These are phyloP conservation scores for Jatropha curcas DNA, from an alignment of 345 rosid species.

Conservation along the genomic window DNA sequence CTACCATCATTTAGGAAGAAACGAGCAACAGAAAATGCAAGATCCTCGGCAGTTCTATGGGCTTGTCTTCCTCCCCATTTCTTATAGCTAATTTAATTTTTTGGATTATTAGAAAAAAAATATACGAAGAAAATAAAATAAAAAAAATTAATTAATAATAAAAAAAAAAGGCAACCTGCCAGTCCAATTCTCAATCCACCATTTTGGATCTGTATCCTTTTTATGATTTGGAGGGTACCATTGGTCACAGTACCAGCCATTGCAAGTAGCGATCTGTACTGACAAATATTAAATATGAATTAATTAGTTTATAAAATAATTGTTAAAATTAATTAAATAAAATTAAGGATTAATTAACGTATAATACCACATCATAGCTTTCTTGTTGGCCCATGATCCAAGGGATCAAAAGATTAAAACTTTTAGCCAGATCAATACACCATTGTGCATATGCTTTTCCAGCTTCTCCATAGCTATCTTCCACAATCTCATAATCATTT, in stretches of 20 bases:
- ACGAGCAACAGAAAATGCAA: slow-evolving; percentile 24
- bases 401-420: slow-evolving; percentile 44
- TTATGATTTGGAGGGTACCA: not conserved
- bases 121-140: no score
- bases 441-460: slow-evolving; percentile 20
- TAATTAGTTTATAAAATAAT: not conserved
- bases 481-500: slow-evolving; percentile 28
- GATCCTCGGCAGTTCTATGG: slow-evolving; percentile 17
- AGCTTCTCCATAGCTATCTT: slow-evolving; percentile 6
- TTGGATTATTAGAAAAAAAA: no score
- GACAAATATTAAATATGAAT: not conserved
- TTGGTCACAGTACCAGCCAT: slow-evolving; percentile 24
- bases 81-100: slow-evolving; percentile 2
- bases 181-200: slow-evolving; percentile 29
- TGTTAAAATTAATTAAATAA: not conserved
- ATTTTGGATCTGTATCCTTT: no score
- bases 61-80: slow-evolving; percentile 11
- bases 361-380: slow-evolving; percentile 41
- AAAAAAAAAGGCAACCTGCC: slow-evolving; percentile 11
- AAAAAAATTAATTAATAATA: no score
- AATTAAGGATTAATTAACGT: not conserved
- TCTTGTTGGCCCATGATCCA: slow-evolving; percentile 65
- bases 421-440: slow-evolving; percentile 42
- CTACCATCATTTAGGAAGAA: slow-evolving; percentile 15
- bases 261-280: slow-evolving; percentile 16